Conservation (phyloP, 441 rosid genomes). For the Pelargonium cotyledonis region DNA sequence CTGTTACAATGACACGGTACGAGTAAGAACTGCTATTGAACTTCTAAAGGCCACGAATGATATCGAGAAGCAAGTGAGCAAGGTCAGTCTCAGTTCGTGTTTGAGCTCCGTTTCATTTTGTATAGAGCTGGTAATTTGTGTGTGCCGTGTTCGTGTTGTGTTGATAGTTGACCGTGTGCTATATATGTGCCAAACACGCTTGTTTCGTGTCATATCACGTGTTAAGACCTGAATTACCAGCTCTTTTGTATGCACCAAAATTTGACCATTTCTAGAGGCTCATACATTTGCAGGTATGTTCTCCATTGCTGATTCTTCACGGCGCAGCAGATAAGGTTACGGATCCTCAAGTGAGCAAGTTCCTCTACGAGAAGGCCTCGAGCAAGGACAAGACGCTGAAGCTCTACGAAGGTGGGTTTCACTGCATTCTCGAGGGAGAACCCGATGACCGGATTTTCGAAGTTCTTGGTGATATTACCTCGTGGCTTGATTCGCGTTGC, state of each 20-base stretch:
- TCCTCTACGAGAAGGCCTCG: slow-evolving; percentile 65
- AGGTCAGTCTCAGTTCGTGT: slow-evolving; percentile 35
- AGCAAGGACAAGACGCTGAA: slow-evolving; percentile 78
- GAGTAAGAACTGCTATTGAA: slow-evolving; percentile 72
- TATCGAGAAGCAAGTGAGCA: slow-evolving; percentile 59
- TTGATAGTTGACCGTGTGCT: not conserved
- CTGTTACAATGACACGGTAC: slow-evolving; percentile 45
- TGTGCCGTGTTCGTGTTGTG: too few relatives aligned
- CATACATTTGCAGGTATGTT: slow-evolving; percentile 46
- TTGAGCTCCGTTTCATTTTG: not conserved
- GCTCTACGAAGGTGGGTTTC: slow-evolving; percentile 77
- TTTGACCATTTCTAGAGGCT: slow-evolving; percentile 2
- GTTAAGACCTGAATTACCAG: too few relatives aligned
- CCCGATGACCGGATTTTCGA: slow-evolving; percentile 59
- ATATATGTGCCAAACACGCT: too few relatives aligned
- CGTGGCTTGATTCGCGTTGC: slow-evolving; percentile 64
- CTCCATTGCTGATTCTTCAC: slow-evolving; percentile 79
- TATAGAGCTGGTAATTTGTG: not conserved
- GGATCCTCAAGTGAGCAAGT: slow-evolving; percentile 71
- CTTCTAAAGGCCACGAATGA: slow-evolving; percentile 65
- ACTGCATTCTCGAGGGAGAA: slow-evolving; percentile 90
- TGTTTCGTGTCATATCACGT: too few relatives aligned
- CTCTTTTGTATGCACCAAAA: not conserved
- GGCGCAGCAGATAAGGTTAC: slow-evolving; percentile 90
- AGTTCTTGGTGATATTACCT: slow-evolving; percentile 52